Evolutionary conservation across 768 basidiomycete genomes (phyloP), one percentile per base, ranked within the genome.

Genomic region (Boletus fagicola): DNA sequence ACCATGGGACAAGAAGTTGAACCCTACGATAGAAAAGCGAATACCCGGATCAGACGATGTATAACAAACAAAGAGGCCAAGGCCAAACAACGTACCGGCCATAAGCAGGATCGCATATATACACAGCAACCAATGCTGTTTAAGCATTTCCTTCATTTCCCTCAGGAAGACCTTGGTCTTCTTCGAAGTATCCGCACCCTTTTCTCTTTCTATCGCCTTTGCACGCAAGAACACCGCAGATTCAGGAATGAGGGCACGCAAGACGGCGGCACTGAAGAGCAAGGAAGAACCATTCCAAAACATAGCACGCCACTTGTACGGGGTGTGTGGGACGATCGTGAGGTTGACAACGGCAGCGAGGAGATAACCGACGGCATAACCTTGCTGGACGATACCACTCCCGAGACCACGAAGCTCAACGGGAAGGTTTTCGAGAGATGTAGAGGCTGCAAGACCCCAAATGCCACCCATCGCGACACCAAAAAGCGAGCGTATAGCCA

Each of bases 401-500:
- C 86, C 87, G 6, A 97, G 76, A 35, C 96, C 96, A 68, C 95
- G 89, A 30, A 85, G 83, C 65, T 92, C 89, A n/a, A 90, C 86
- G 0, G 94, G 94, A 16, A 96, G 80, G 68, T 93, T 94, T 69
- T 98, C 94, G 40, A 96, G 86, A 0, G 90, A 86, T 1, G 90
- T 94, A 0, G 91, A 81, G 1, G 90, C 79, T 0, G 92, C 85
- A 39, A 94, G 76, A 31, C 93, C 92, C 92, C 94, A 96, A 45
- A 96, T 80, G 0, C 90, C 92, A 45, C 92, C 91, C 92, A 94
- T 93, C 0, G 85, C 88, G 55, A 94, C 79, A 65, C 92, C 92
- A 67, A 94, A 95, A 33, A 96, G 77, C 0, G 86, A 82, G 5
- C 94, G 82, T 15, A 94, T 74, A 30, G 82, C 92, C 39, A 98